A percentile compares a stretch with the other conserved stretches of the same genome.
Conservation (phyloP, 441 rosid genomes). For the Sinapis alba region DNA sequence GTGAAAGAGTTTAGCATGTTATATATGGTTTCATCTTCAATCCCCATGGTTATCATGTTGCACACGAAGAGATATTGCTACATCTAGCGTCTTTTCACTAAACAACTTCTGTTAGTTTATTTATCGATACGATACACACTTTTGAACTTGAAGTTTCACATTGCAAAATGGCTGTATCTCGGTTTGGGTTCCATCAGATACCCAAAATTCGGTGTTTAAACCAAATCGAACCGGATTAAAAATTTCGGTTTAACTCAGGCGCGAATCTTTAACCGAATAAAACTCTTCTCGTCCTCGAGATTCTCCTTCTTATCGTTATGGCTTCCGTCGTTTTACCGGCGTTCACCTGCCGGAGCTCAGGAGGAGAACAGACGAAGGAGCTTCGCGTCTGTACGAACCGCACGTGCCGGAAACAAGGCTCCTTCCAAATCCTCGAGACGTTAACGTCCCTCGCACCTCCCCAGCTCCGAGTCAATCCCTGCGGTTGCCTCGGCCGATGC, state of each 20-base stretch:
- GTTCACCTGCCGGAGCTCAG: conserved; percentile 38
- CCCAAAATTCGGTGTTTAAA: background rate
- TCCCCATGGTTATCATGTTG: background rate
- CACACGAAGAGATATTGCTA: background rate
- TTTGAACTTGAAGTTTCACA: background rate
- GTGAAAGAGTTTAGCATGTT: no score
- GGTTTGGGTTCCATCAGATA: background rate
- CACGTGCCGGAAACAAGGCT: conserved; percentile 82
- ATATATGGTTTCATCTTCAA: background rate
- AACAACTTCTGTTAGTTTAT: background rate
- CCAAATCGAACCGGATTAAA: background rate
- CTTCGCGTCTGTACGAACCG: conserved; percentile 86
- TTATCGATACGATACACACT: background rate
- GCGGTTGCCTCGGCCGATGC: conserved; percentile 83
- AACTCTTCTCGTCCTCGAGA: background rate
- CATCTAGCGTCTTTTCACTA: background rate
- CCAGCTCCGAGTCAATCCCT: conserved; percentile 50
- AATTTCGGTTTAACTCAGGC: conserved; percentile 4
- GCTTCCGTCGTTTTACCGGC: conserved; percentile 32
- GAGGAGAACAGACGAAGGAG: conserved; percentile 43
- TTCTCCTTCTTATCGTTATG: conserved; percentile 32
- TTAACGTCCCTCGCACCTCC: conserved; percentile 69
- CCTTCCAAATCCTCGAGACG: conserved; percentile 61
- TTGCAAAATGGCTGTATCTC: background rate
- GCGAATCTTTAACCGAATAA: conserved; percentile 23